Evolutionary conservation across 169 alveolate species (phyloP).

Genomic region (Perkinsus olseni): DNA sequence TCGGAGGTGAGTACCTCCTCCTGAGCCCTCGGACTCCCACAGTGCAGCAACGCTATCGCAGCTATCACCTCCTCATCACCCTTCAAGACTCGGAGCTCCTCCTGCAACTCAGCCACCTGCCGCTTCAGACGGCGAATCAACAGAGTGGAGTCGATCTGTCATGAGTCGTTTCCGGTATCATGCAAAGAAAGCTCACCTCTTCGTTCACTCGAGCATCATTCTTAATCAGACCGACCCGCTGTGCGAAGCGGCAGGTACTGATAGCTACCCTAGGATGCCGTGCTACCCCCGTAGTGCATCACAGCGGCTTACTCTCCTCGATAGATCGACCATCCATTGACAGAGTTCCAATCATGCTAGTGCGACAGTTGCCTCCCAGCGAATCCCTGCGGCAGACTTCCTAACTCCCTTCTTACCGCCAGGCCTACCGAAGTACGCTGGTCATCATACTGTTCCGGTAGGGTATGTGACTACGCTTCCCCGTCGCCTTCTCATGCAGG

Average conservation of each 20-base stretch:
- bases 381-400: slow-evolving; percentile 46
- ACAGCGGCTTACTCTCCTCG: slow-evolving; percentile 38
- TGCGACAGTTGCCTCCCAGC: slow-evolving; percentile 86
- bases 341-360: slow-evolving; percentile 77
- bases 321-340: slow-evolving; percentile 61
- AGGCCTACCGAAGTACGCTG: slow-evolving; percentile 58
- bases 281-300: neutral
- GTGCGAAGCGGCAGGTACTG: slow-evolving; percentile 49
- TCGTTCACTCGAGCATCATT: slow-evolving; percentile 74
- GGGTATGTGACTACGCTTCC: slow-evolving; percentile 68
- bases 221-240: slow-evolving; percentile 68
- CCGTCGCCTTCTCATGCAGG: slow-evolving; percentile 57
- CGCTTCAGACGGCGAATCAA: slow-evolving; percentile 66
- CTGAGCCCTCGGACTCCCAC: neutral
- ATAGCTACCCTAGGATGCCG: neutral
- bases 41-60: neutral
- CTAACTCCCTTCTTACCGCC: neutral
- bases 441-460: slow-evolving; percentile 89
- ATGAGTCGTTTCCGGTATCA: too few relatives aligned
- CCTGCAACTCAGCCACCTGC: slow-evolving; percentile 69
- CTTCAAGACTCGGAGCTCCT: slow-evolving; percentile 39
- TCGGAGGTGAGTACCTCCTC: neutral
- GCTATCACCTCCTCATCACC: neutral
- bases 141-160: slow-evolving; percentile 56
- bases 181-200: slow-evolving; percentile 32